phyloP scores from a whole-genome alignment of 1,284 basidiomycete genomes.

The Ceratobasidium sp. region DNA sequence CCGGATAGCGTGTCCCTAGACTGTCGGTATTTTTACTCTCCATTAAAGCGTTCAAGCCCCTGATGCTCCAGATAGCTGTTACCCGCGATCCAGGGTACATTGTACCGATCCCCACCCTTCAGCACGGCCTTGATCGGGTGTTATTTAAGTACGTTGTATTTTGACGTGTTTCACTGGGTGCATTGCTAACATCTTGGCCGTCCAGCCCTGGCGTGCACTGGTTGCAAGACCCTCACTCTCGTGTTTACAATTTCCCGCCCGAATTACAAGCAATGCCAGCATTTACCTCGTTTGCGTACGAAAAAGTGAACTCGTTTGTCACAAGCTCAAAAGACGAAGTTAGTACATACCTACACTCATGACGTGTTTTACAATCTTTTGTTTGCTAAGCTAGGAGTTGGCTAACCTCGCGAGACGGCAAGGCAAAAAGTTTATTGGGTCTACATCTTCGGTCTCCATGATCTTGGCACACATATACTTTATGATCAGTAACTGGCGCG shows the following conservation, averaged over 20 bases:
- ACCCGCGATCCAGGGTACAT: slow-evolving; percentile 55
- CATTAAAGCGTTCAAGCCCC: background rate
- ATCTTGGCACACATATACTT: slow-evolving; percentile 91
- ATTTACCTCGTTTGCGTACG: slow-evolving; percentile 91
- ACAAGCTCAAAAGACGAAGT: slow-evolving; percentile 84
- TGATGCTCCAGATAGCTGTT: slow-evolving; percentile 1
- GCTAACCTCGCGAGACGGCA: slow-evolving; percentile 69
- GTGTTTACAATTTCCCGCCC: slow-evolving; percentile 86
- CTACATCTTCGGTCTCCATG: slow-evolving; percentile 90
- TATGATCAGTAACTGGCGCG: slow-evolving; percentile 72
- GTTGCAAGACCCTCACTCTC: slow-evolving; percentile 86
- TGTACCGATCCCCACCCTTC: slow-evolving; percentile 72
- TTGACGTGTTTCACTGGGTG: slow-evolving; percentile 13
- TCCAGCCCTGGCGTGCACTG: slow-evolving; percentile 90
- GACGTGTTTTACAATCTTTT: slow-evolving; percentile 14
- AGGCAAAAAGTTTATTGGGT: slow-evolving; percentile 78
- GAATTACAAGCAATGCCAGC: slow-evolving; percentile 77
- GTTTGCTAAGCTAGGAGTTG: slow-evolving; percentile 64
- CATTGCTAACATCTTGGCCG: background rate
- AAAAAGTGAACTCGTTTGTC: slow-evolving; percentile 79
- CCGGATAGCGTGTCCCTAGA: slow-evolving; percentile 16
- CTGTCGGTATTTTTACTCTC: slow-evolving; percentile 1
- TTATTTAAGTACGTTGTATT: slow-evolving; percentile 76
- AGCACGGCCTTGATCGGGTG: slow-evolving; percentile 83
- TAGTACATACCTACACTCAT: slow-evolving; percentile 43